Conservation (phyloP, 1,284 basidiomycete genomes). For the Hymenochaete sp. region DNA sequence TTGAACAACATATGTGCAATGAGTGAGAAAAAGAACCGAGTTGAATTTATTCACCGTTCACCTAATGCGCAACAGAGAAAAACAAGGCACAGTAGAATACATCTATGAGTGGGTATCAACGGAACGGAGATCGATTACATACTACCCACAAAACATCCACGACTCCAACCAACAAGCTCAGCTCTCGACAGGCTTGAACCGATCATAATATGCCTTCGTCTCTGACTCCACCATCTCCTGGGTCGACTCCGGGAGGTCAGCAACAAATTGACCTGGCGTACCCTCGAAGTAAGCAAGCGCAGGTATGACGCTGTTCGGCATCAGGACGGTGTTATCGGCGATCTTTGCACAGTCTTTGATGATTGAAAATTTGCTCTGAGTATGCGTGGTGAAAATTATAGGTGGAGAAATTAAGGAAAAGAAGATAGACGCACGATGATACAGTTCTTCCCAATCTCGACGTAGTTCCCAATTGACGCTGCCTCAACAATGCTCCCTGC, state of each 20-base stretch:
- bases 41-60: too few species aligned
- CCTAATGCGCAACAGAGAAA: too few species aligned
- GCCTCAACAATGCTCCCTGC: slow-evolving; percentile 85
- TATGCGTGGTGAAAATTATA: not conserved
- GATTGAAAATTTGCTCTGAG: slow-evolving; percentile 89
- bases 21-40: too few species aligned
- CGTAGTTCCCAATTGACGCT: slow-evolving; percentile 87
- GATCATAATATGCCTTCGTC: slow-evolving; percentile 70
- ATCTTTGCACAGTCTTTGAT: slow-evolving; percentile 93
- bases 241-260: slow-evolving; percentile 85
- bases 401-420: slow-evolving; percentile 1
- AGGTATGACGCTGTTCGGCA: slow-evolving; percentile 89
- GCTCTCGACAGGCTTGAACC: slow-evolving; percentile 43
- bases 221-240: slow-evolving; percentile 73
- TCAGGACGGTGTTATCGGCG: slow-evolving; percentile 81
- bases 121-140: too few species aligned
- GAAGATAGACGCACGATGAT: slow-evolving; percentile 56
- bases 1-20: too few species aligned
- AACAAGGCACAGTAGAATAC: too few species aligned
- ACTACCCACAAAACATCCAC: too few species aligned
- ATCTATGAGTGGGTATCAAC: too few species aligned
- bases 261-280: slow-evolving; percentile 82
- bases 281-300: slow-evolving; percentile 82
- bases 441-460: slow-evolving; percentile 92
- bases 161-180: too few species aligned